Evolutionary conservation across 345 rosid genomes (phyloP).

Genomic region (Gossypium rotundifolium): DNA sequence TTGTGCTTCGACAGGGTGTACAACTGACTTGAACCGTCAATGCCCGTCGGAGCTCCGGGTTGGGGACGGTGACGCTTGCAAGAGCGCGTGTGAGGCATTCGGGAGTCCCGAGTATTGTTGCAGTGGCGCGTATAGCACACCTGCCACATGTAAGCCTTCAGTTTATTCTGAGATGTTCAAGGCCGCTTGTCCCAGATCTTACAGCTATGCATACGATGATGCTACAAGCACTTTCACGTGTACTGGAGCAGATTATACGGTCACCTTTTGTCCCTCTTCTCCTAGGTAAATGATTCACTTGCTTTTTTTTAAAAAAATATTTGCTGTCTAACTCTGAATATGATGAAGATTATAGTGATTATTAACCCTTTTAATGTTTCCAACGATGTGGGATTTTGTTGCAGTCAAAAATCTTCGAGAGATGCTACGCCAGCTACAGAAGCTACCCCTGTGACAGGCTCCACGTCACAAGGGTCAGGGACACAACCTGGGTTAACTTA

Average conservation of each 20-base stretch:
- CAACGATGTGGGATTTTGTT: background rate
- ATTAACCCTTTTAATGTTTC: background rate
- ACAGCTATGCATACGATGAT: constrained; percentile 94
- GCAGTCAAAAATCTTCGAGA: constrained; percentile 79
- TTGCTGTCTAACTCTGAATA: background rate
- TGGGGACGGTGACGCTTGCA: constrained; percentile 71
- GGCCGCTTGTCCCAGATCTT: constrained; percentile 84
- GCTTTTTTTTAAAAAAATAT: background rate
- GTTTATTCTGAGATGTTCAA: constrained; percentile 88
- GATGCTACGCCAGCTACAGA: constrained; percentile 47
- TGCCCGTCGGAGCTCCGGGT: constrained; percentile 72
- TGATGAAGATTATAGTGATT: background rate
- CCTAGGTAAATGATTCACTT: constrained; percentile 44
- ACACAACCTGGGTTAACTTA: constrained; percentile 17
- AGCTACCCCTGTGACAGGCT: constrained; percentile 15
- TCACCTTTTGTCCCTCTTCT: constrained; percentile 92
- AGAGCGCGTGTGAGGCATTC: constrained; percentile 92
- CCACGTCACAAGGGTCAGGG: constrained; percentile 35
- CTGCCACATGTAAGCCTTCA: constrained; percentile 75
- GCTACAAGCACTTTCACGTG: constrained; percentile 92
- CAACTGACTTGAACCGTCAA: constrained; percentile 60
- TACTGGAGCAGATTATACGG: constrained; percentile 76
- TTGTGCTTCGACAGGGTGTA: constrained; percentile 77
- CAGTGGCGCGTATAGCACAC: constrained; percentile 88
- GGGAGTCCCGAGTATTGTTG: constrained; percentile 92